Percentiles rank a stretch among this genome's conserved stretches.
Evolutionary conservation across 2,329 filamentous ascomycete genomes (phyloP).

Genomic region (Colletotrichum sansevieriae): DNA sequence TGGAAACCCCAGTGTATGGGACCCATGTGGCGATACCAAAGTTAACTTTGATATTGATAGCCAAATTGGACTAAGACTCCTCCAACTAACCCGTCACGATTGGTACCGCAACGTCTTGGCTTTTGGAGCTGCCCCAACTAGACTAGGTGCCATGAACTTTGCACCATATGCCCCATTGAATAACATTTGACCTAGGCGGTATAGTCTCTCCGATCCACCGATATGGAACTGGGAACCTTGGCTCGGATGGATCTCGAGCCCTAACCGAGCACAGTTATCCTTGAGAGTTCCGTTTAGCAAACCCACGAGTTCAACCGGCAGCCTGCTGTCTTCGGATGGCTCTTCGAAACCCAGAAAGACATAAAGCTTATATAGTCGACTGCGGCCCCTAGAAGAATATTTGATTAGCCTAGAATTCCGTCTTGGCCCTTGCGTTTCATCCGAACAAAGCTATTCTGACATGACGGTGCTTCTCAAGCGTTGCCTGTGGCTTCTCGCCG

Average conservation of each 20-base stretch:
- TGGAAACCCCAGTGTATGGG: neutral
- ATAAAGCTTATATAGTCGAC: slow-evolving; percentile 15
- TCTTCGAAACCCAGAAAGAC: neutral
- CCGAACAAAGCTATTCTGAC: slow-evolving; percentile 13
- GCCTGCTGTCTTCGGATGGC: slow-evolving; percentile 3
- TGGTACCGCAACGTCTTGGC: slow-evolving; percentile 25
- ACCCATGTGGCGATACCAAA: slow-evolving; percentile 9
- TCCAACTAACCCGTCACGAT: neutral
- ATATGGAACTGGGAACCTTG: slow-evolving; percentile 22
- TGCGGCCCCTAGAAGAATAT: neutral
- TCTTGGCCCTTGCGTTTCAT: slow-evolving; percentile 20
- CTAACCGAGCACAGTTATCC: neutral
- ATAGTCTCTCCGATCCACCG: slow-evolving; percentile 7
- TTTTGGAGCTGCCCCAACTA: slow-evolving; percentile 9
- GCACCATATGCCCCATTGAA: slow-evolving; percentile 7
- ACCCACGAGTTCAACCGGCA: neutral
- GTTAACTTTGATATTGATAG: slow-evolving; percentile 33
- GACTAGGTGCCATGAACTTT: slow-evolving; percentile 11
- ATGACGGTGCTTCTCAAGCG: slow-evolving; percentile 24
- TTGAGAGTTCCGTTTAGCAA: neutral
- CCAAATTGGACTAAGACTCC: slow-evolving; percentile 23
- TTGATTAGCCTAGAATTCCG: neutral
- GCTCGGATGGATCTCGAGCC: neutral
- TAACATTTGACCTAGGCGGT: neutral
- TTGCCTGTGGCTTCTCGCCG: slow-evolving; percentile 25